These are phyloP conservation scores for Helicostylum pulchrum DNA, from an alignment of 192 early-diverging fungal species.

Conservation along the genomic window DNA sequence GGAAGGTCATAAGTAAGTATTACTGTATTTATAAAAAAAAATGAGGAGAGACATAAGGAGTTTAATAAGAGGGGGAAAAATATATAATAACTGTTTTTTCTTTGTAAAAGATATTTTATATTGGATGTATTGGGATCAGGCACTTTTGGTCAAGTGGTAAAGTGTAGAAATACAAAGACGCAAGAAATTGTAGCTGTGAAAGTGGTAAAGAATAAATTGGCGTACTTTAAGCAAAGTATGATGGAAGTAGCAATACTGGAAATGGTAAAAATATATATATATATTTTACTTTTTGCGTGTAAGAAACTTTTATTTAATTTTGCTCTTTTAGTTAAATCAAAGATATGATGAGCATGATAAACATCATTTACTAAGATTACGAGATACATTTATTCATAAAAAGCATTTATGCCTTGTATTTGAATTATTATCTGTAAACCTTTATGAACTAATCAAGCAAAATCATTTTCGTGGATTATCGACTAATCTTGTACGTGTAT, in stretches of 20 bases:
- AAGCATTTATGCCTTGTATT: conserved; percentile 96
- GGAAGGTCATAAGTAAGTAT: conserved; percentile 78
- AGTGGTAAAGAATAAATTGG: conserved; percentile 97
- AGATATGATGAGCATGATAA: conserved; percentile 83
- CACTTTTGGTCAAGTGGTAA: conserved; percentile 98
- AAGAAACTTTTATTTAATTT: neutral
- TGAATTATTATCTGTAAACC: conserved; percentile 93
- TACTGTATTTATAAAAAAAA: conserved; percentile 37
- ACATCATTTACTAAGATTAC: conserved; percentile 86
- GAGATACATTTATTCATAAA: conserved; percentile 90
- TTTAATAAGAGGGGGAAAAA: no score
- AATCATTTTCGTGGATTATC: conserved; percentile 94
- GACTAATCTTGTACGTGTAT: conserved; percentile 89
- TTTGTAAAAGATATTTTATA: conserved; percentile 72
- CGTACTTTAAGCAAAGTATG: conserved; percentile 97
- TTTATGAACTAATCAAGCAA: conserved; percentile 98
- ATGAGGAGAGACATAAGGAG: no score
- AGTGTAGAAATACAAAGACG: conserved; percentile 91
- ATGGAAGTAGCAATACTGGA: conserved; percentile 95
- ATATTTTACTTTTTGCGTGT: conserved; percentile 41
- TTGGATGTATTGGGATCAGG: conserved; percentile 92
- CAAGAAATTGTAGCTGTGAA: conserved; percentile 91
- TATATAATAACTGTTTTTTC: neutral
- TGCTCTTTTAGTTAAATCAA: conserved; percentile 73
- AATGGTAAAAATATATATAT: conserved; percentile 41